Evolutionary conservation across 2,329 filamentous ascomycete species (phyloP), one percentile per base, ranked within the genome.

Genomic region (Chaetomiaceae sp.): DNA sequence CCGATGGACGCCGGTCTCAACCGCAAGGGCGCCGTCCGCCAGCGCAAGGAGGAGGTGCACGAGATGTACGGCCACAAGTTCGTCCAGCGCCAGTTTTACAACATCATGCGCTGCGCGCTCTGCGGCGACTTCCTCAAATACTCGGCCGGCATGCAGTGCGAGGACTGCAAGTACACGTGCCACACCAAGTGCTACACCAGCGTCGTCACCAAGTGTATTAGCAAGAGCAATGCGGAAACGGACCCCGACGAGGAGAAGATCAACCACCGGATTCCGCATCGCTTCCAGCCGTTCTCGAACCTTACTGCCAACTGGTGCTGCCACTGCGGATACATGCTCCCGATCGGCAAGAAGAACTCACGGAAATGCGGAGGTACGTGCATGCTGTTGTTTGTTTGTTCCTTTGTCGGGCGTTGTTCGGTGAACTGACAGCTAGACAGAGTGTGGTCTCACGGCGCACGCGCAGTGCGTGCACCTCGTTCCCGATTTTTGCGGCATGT

Each of bases 51-150:
- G 67, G 90, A 97, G 61, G 84, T 98, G 4, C 88, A 96, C 70
- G 93, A 98, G 71, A 95, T 96, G 75, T 96, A 95, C 64, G 93
- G 93, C 39, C 93, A 98, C 82, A 98, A 97, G 70, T 98, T 98
- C 63, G 84, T 97, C 46, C 87, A 93, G 62, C 90, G 96, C 65
- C 93, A 96, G 66, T 98, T 98, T 68, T 98, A 97, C 82, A 98
- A 97, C 76, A 96, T 98, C 63, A 98, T 98, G 93, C 91, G 93
- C 52, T 98, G 93, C 68, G 93, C 93, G 12, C 81, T 97, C 29
- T 98, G 93, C 65, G 93, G 90, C 50, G 93, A 98, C 57, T 97
- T 98, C 62, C 84, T 98, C 69, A 98, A 97, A 65, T 97, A 97
- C 65, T 94, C 91, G 39, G 88, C 93, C 18, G 93, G 93, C 52